Evolutionary conservation across 2,329 filamentous ascomycete species (phyloP), one percentile per base, ranked within the genome.

Genomic region (Fusarium sp.): DNA sequence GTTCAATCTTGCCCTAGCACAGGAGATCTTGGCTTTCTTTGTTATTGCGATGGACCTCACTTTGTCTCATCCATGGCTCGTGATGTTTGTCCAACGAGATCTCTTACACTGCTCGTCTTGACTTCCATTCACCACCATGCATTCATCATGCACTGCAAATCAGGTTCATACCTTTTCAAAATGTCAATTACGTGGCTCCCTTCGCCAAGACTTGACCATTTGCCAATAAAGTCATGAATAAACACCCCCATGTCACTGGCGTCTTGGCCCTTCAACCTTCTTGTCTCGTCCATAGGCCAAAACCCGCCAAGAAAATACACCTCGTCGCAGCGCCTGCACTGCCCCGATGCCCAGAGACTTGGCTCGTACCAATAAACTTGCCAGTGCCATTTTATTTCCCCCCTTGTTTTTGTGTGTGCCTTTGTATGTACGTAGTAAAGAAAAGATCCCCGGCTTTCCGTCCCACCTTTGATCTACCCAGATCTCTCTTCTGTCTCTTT

Each of bases 341-440:
- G 76, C 76, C 76, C 61, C 70, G 68, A 67, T 74, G 74, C 74
- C 75, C 62, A 77, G 74, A 68, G 47, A 25, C 69, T 78, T 75
- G 71, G 74, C 76, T 77, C 72, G 69, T 73, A 76, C 67, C 67
- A 58, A 64, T 54, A 16, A 54, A 38, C 43, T 42, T 42, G 43
- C 43, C 47, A 42, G 57, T 16, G 38, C 56, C 16, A 33, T 68
- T 57, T 52, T 38, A 32, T 19, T 23, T 12, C 8, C 49, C 62
- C 64, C 61, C 63, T 61, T 64, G 18, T 37, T 53, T 56, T 62
- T 40, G 18, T 35, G 21, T 37, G 35, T 44, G 28, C 54, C 54
- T 49, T 38, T 18, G n/a, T 53, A n/a, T 19, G 40, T 71, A 56
- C 23, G 33, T 70, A 56, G 50, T 44, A 60, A 61, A 66, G 42